Evolutionary conservation across 2,329 filamentous ascomycete genomes (phyloP).

Genomic region (Septoria petroselini): DNA sequence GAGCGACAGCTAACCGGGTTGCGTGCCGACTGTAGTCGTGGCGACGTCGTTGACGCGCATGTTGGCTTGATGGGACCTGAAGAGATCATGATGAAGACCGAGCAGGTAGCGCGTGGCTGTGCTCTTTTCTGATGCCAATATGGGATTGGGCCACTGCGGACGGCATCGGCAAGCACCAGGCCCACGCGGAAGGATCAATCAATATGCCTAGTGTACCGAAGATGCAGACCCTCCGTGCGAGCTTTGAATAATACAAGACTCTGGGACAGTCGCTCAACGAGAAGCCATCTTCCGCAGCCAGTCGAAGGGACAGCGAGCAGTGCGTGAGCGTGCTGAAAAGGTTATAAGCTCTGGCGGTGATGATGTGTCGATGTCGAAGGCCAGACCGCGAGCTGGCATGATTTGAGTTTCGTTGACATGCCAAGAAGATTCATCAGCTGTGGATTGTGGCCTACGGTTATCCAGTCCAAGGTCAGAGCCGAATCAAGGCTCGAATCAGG

Average conservation of each 20-base stretch:
- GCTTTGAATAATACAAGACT: no score
- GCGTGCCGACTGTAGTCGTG: conserved; percentile 4
- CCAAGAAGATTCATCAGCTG: not conserved
- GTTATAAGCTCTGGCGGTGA: no score
- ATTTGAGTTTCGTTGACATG: not conserved
- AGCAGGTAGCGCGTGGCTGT: conserved; percentile 10
- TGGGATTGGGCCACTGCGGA: no score
- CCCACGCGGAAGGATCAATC: not conserved
- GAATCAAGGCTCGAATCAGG: no score
- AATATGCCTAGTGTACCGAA: not conserved
- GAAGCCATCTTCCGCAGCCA: no score
- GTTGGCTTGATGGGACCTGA: conserved; percentile 17
- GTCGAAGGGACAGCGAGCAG: no score
- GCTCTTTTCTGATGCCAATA: conserved; percentile 6
- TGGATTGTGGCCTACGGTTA: not conserved
- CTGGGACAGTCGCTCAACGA: no score
- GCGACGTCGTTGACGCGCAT: conserved; percentile 12
- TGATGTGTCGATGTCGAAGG: no score
- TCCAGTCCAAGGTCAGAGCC: not conserved
- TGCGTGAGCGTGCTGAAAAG: no score
- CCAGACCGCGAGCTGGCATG: no score
- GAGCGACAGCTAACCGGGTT: conserved; percentile 5
- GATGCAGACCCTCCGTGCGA: no score
- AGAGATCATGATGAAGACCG: conserved; percentile 9
- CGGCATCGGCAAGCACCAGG: not conserved